These are phyloP conservation scores for Schizophyllum commune DNA, from an alignment of 1,284 basidiomycete genomes.

Conservation along the genomic window DNA sequence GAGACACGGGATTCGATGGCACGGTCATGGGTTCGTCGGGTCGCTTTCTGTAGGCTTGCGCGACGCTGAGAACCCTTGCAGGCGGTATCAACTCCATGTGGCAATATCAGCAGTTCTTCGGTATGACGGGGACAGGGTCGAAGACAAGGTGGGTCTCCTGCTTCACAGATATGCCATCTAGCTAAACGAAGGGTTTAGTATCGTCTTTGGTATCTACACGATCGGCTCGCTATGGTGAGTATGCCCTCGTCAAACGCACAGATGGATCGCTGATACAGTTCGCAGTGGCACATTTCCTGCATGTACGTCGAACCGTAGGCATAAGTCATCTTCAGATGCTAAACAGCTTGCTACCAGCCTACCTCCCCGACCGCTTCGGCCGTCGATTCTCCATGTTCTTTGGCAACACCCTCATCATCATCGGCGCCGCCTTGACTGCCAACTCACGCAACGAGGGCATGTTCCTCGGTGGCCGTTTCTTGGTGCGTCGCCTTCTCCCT, in stretches of 20 bases:
- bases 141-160: slow-evolving; percentile 31
- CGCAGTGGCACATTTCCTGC: slow-evolving; percentile 38
- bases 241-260: slow-evolving; percentile 7
- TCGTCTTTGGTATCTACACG: slow-evolving; percentile 50
- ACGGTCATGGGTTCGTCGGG: slow-evolving; percentile 25
- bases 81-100: slow-evolving; percentile 43
- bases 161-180: not conserved
- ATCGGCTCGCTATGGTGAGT: slow-evolving; percentile 30
- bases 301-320: slow-evolving; percentile 24
- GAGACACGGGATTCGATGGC: slow-evolving; percentile 45
- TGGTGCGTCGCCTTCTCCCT: slow-evolving; percentile 19
- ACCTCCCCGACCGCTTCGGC: slow-evolving; percentile 44
- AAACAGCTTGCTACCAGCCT: slow-evolving; percentile 21
- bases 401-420: slow-evolving; percentile 36
- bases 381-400: slow-evolving; percentile 46
- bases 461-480: slow-evolving; percentile 46
- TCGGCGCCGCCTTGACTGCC: slow-evolving; percentile 42
- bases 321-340: slow-evolving; percentile 1
- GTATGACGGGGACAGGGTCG: slow-evolving; percentile 31
- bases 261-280: not conserved
- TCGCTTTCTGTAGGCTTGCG: not conserved
- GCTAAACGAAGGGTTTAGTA: slow-evolving; percentile 20
- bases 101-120: slow-evolving; percentile 42
- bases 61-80: slow-evolving; percentile 9
- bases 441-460: slow-evolving; percentile 32